phyloP scores from a whole-genome alignment of 2,329 filamentous ascomycete species.

The Aspergillus latus region DNA sequence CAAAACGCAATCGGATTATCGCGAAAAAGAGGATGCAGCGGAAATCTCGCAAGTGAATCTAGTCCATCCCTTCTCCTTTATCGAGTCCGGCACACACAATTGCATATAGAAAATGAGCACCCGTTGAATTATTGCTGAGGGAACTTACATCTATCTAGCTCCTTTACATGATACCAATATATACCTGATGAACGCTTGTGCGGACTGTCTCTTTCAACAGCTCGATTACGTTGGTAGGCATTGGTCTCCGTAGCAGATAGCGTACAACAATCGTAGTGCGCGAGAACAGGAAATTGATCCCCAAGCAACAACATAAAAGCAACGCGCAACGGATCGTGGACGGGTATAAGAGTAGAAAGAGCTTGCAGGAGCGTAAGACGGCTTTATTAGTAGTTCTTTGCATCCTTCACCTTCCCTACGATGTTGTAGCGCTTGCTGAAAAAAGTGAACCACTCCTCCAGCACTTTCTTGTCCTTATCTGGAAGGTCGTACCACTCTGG shows the following conservation, averaged over 20 bases:
- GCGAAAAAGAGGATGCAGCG: constrained; percentile 78
- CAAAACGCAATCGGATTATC: constrained; percentile 74
- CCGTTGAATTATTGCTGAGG: not conserved
- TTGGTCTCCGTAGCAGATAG: not conserved
- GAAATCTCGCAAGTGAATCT: constrained; percentile 56
- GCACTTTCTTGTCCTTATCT: constrained; percentile 79
- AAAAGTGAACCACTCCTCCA: constrained; percentile 93
- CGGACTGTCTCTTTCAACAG: not conserved
- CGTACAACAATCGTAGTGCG: constrained; percentile 1
- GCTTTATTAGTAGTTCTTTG: constrained; percentile 30
- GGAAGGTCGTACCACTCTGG: constrained; percentile 80
- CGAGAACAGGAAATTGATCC: not conserved
- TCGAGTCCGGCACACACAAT: not conserved
- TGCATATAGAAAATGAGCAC: not conserved
- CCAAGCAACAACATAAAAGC: not conserved
- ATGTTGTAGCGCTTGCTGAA: constrained; percentile 97
- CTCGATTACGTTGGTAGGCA: not conserved
- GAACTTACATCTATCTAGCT: not conserved
- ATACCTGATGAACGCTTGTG: constrained; percentile 1
- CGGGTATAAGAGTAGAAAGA: constrained; percentile 11
- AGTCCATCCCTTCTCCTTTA: not conserved
- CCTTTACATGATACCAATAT: not conserved
- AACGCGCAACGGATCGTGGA: not conserved
- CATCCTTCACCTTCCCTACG: constrained; percentile 47
- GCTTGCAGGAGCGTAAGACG: not conserved